Evolutionary conservation across 2,329 filamentous ascomycete genomes (phyloP).

Genomic region (Aureobasidium sp.): DNA sequence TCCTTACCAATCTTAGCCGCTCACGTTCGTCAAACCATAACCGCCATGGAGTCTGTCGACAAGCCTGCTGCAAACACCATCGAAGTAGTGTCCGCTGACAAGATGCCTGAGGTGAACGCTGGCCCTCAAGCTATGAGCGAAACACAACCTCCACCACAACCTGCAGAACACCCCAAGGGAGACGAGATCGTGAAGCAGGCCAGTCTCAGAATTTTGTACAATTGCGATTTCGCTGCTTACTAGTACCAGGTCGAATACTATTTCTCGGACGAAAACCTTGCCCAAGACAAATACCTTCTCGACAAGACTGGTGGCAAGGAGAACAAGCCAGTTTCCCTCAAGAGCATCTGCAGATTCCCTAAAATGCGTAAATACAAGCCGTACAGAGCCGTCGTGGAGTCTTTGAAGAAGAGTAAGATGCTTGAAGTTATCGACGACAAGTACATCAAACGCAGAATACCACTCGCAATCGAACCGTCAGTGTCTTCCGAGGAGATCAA

Average conservation of each 20-base stretch:
- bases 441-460: constrained; percentile 36
- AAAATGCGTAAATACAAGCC: constrained; percentile 43
- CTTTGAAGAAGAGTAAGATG: constrained; percentile 36
- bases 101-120: neutral
- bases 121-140: neutral
- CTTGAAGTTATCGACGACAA: constrained; percentile 38
- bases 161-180: constrained; percentile 20
- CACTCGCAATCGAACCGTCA: constrained; percentile 26
- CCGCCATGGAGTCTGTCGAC: neutral
- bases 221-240: neutral
- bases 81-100: neutral
- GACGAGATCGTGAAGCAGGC: constrained; percentile 21
- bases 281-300: constrained; percentile 37
- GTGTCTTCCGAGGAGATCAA: constrained; percentile 22
- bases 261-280: constrained; percentile 44
- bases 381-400: constrained; percentile 31
- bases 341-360: constrained; percentile 37
- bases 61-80: neutral
- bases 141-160: neutral
- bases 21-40: too few species aligned
- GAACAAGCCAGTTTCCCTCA: constrained; percentile 39
- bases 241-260: constrained; percentile 41
- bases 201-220: neutral
- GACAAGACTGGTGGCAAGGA: constrained; percentile 34
- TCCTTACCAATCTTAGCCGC: neutral